Percentiles rank a stretch among this genome's conserved stretches.
Evolutionary conservation across 495 filamentous ascomycete genomes (phyloP).

Genomic region (Geoglossum glabrum): DNA sequence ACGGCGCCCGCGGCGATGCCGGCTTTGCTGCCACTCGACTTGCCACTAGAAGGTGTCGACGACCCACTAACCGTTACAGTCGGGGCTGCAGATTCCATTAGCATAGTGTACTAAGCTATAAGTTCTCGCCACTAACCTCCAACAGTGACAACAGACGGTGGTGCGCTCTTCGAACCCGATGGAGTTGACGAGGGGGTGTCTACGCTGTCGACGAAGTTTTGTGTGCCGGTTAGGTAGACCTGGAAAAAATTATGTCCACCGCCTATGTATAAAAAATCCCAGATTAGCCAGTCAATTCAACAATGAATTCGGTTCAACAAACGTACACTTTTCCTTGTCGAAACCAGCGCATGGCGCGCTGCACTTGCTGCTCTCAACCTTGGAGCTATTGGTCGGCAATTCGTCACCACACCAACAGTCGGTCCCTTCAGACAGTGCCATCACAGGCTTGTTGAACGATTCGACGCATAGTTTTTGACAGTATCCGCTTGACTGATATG

Average conservation of each 20-base stretch:
- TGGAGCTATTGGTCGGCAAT: constrained; percentile 27
- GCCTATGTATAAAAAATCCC: constrained; percentile 21
- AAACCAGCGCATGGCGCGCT: constrained; percentile 36
- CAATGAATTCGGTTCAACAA: background rate
- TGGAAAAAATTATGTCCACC: constrained; percentile 24
- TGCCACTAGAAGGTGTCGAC: constrained; percentile 4
- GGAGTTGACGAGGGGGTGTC: constrained; percentile 11
- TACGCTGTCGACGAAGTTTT: constrained; percentile 10
- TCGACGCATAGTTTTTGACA: constrained; percentile 21
- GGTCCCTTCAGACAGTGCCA: constrained; percentile 22
- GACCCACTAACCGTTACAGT: constrained; percentile 17
- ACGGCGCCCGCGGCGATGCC: constrained; percentile 81
- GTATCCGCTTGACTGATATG: constrained; percentile 20
- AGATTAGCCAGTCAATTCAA: background rate
- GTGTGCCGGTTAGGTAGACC: constrained; percentile 16
- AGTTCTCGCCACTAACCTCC: constrained; percentile 6
- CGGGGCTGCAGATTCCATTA: constrained; percentile 5
- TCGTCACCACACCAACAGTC: constrained; percentile 43
- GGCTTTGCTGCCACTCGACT: constrained; percentile 36
- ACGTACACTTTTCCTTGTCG: constrained; percentile 35
- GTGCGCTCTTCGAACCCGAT: background rate
- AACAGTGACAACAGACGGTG: constrained; percentile 12
- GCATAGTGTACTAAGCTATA: background rate
- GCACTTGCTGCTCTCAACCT: constrained; percentile 32
- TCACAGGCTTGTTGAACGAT: constrained; percentile 13